Percentiles rank a stretch among this genome's conserved stretches.
phyloP scores from a whole-genome alignment of 352 stramenopile genomes.

The Phytophthora syringae region DNA sequence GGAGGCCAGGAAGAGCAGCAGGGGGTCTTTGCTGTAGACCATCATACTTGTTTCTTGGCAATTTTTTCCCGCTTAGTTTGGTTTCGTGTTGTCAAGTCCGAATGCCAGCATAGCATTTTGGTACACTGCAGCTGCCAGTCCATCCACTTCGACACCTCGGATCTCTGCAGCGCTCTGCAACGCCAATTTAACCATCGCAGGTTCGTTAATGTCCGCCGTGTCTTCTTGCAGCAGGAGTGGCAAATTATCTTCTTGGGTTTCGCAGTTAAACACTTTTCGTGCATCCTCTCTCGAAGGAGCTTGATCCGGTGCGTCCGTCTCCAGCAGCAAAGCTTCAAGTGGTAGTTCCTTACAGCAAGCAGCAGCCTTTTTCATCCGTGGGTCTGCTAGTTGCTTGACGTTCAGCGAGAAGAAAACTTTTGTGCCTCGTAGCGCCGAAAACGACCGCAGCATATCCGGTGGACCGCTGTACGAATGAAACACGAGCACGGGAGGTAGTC shows the following conservation, averaged over 20 bases:
- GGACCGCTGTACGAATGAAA: slow-evolving; percentile 76
- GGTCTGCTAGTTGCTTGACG: slow-evolving; percentile 62
- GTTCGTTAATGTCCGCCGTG: slow-evolving; percentile 52
- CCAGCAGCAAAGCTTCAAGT: slow-evolving; percentile 58
- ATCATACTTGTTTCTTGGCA: not conserved
- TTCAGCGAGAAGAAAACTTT: slow-evolving; percentile 83
- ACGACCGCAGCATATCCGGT: slow-evolving; percentile 59
- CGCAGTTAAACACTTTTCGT: slow-evolving; percentile 16
- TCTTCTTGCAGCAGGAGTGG: slow-evolving; percentile 28
- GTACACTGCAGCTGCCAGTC: slow-evolving; percentile 46
- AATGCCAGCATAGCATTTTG: slow-evolving; percentile 54
- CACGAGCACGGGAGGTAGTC: slow-evolving; percentile 58
- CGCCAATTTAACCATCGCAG: slow-evolving; percentile 57
- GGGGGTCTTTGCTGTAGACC: not conserved
- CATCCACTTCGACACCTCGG: slow-evolving; percentile 33
- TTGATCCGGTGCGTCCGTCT: slow-evolving; percentile 83
- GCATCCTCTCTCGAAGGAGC: slow-evolving; percentile 30
- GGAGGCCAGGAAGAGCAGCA: not conserved
- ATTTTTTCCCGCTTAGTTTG: slow-evolving; percentile 7
- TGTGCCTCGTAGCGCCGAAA: slow-evolving; percentile 45
- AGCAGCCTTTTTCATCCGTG: slow-evolving; percentile 44
- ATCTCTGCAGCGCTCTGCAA: slow-evolving; percentile 51
- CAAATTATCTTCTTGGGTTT: not conserved
- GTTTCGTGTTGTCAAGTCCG: slow-evolving; percentile 12
- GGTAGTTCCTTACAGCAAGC: slow-evolving; percentile 51